Evolutionary conservation across 2,329 filamentous ascomycete species (phyloP).

Genomic region (Stagonosporopsis tanaceti): DNA sequence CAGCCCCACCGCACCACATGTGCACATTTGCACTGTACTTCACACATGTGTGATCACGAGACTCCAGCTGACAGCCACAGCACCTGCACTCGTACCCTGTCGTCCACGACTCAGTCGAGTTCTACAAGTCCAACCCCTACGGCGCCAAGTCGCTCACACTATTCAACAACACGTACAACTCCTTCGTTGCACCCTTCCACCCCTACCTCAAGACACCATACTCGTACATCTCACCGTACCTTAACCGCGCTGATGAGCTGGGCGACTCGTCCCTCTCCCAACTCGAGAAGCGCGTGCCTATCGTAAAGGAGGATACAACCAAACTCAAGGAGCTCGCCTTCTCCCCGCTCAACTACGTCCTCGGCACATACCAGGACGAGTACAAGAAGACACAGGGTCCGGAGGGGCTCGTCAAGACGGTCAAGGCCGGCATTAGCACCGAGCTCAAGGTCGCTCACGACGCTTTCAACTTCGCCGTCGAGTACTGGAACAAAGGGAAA

Average conservation of each 20-base stretch:
- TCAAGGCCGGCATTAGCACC: conserved; percentile 49
- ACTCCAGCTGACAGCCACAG: conserved; percentile 55
- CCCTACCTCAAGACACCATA: conserved; percentile 82
- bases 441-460: conserved; percentile 51
- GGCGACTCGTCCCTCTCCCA: conserved; percentile 49
- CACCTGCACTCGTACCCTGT: conserved; percentile 87
- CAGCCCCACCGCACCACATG: conserved; percentile 2
- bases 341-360: conserved; percentile 47
- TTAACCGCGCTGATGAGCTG: conserved; percentile 75
- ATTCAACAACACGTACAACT: conserved; percentile 76
- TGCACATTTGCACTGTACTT: background rate
- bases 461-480: conserved; percentile 38
- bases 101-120: conserved; percentile 77
- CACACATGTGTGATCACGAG: conserved; percentile 5
- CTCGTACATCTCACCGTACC: conserved; percentile 83
- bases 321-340: conserved; percentile 50
- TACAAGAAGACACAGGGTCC: conserved; percentile 50
- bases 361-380: conserved; percentile 50
- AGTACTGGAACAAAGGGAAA: conserved; percentile 46
- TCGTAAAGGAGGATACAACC: conserved; percentile 59
- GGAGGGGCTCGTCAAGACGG: conserved; percentile 46
- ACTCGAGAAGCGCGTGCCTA: conserved; percentile 50
- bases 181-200: conserved; percentile 78
- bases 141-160: conserved; percentile 83
- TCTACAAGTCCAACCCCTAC: conserved; percentile 82